phyloP scores from a whole-genome alignment of 176 grass and related monocot species.

The Coix lacrymajobi region DNA sequence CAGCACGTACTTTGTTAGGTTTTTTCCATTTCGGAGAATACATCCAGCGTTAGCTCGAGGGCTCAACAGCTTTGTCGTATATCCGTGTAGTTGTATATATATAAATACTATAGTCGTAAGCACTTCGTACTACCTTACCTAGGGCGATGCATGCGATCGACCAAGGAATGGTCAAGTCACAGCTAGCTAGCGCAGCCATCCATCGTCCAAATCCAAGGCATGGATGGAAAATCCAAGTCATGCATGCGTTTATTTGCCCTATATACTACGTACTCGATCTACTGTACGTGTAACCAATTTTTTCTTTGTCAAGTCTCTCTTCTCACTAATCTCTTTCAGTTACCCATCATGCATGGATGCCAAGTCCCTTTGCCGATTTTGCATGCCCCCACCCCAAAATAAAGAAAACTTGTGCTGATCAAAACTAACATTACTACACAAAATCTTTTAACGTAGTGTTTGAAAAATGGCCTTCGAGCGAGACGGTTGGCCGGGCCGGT shows the following conservation, averaged over 20 bases:
- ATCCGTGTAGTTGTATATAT: not conserved
- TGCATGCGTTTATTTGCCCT: too few species aligned
- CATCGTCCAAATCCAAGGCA: not conserved
- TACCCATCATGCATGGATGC: constrained; percentile 2
- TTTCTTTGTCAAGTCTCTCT: not conserved
- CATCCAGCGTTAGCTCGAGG: not conserved
- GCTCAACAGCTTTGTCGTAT: constrained; percentile 1
- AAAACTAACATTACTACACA: too few species aligned
- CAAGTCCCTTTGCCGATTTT: not conserved
- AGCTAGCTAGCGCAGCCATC: not conserved
- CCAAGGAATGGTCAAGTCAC: not conserved
- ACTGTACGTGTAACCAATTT: not conserved
- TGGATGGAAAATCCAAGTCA: not conserved
- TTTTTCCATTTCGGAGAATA: constrained; percentile 27
- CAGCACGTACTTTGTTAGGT: too few species aligned
- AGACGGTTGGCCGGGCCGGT: too few species aligned
- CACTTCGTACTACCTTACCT: not conserved
- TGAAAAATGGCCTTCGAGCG: too few species aligned
- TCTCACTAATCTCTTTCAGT: not conserved
- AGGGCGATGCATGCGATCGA: not conserved
- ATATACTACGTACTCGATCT: too few species aligned
- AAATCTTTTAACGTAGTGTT: too few species aligned
- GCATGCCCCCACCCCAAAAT: not conserved
- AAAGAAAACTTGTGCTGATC: not conserved
- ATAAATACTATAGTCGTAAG: not conserved